Conservation (phyloP, 495 filamentous ascomycete genomes). For the Sporormia fimetaria region DNA sequence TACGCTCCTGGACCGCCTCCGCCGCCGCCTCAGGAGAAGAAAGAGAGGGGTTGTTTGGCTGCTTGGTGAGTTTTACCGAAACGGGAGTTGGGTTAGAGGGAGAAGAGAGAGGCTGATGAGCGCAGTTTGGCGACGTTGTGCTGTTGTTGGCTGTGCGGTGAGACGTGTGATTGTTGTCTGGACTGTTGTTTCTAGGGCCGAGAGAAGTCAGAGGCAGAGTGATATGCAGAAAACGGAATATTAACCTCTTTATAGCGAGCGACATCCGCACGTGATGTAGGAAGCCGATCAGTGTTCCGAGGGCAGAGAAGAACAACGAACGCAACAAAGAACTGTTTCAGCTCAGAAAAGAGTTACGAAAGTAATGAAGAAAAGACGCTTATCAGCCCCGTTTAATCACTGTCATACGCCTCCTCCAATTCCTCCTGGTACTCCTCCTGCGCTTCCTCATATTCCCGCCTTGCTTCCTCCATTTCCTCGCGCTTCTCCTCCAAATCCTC, state of each 20-base stretch:
- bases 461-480: conserved; percentile 4
- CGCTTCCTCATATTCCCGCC: conserved; percentile 35
- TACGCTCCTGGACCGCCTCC: background rate
- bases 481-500: conserved; percentile 11
- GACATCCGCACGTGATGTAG: too few relatives aligned
- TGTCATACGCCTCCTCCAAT: conserved; percentile 22
- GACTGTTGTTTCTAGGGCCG: conserved; percentile 13
- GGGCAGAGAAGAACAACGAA: too few relatives aligned
- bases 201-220: too few relatives aligned
- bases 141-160: conserved; percentile 17
- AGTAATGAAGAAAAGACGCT: too few relatives aligned
- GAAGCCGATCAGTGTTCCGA: too few relatives aligned
- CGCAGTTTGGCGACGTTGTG: conserved; percentile 15
- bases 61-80: conserved; percentile 6
- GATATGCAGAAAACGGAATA: too few relatives aligned
- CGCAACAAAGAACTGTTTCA: too few relatives aligned
- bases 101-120: background rate
- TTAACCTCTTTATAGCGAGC: too few relatives aligned
- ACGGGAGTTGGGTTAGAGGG: background rate
- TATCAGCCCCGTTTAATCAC: too few relatives aligned
- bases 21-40: conserved; percentile 1
- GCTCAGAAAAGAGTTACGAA: too few relatives aligned
- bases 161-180: conserved; percentile 14
- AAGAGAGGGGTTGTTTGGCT: conserved; percentile 12
- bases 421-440: conserved; percentile 48